A percentile compares a stretch with the other conserved stretches of the same genome.
Evolutionary conservation across 2,329 filamentous ascomycete genomes (phyloP).

Genomic region (Xylariaceae sp.): DNA sequence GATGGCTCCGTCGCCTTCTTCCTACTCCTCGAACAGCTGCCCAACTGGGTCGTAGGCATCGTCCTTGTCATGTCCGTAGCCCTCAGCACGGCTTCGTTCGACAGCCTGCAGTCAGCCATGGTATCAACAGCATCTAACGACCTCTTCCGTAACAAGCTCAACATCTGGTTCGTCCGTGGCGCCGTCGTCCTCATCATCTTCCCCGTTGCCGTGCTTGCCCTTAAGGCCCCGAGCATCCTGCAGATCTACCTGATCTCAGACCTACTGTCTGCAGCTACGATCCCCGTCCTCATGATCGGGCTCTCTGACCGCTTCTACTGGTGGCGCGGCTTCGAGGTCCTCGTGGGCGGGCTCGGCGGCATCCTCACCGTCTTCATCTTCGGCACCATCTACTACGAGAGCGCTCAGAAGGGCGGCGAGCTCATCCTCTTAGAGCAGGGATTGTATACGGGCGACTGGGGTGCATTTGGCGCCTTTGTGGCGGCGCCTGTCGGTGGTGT

Average conservation of each 20-base stretch:
- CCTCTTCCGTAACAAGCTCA: slow-evolving; percentile 81
- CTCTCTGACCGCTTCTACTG: slow-evolving; percentile 70
- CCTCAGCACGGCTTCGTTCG: slow-evolving; percentile 79
- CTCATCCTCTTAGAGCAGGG: slow-evolving; percentile 76
- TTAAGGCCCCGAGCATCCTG: slow-evolving; percentile 75
- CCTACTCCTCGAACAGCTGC: slow-evolving; percentile 73
- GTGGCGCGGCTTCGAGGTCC: slow-evolving; percentile 82
- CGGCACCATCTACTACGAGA: slow-evolving; percentile 78
- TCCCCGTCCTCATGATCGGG: slow-evolving; percentile 78
- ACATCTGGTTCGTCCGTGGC: slow-evolving; percentile 74
- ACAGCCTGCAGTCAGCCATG: slow-evolving; percentile 83
- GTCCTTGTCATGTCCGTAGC: slow-evolving; percentile 82
- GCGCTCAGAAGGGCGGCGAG: slow-evolving; percentile 66
- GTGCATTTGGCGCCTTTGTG: slow-evolving; percentile 82
- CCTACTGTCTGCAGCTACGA: slow-evolving; percentile 76
- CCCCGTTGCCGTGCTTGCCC: slow-evolving; percentile 75
- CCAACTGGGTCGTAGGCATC: slow-evolving; percentile 81
- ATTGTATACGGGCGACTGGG: slow-evolving; percentile 80
- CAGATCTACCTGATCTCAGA: slow-evolving; percentile 86
- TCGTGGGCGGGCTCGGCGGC: slow-evolving; percentile 78
- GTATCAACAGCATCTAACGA: slow-evolving; percentile 86
- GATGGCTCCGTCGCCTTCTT: slow-evolving; percentile 77
- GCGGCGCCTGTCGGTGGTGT: slow-evolving; percentile 78
- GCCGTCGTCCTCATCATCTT: slow-evolving; percentile 76
- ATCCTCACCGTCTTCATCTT: slow-evolving; percentile 83